Percentiles rank a stretch among this genome's conserved stretches.
Evolutionary conservation across 352 stramenopile species (phyloP).

Genomic region (Saprolegnia diclina): DNA sequence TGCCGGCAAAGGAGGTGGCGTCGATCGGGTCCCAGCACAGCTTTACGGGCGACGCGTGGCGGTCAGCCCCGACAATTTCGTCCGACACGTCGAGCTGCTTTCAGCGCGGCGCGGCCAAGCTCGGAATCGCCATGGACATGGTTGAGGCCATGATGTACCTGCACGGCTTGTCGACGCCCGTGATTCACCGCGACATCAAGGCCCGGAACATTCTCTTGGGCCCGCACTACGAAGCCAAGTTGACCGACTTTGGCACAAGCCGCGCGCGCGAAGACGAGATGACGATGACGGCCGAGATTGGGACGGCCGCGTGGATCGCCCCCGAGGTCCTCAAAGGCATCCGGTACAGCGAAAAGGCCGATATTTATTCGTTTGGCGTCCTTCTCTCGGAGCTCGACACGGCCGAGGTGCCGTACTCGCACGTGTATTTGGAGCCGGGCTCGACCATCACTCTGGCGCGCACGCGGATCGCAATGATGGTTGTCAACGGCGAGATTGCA

Average conservation of each 20-base stretch:
- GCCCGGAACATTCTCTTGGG: constrained; percentile 21
- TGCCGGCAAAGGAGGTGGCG: neutral
- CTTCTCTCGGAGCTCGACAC: constrained; percentile 70
- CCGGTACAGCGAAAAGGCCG: constrained; percentile 57
- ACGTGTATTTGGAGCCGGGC: neutral
- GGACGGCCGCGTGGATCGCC: constrained; percentile 24
- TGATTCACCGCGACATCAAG: constrained; percentile 36
- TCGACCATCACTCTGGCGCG: constrained; percentile 15
- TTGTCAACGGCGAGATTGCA: constrained; percentile 19
- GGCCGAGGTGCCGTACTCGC: constrained; percentile 17
- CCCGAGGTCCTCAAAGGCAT: constrained; percentile 26
- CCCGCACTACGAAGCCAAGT: constrained; percentile 22
- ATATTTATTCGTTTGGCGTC: constrained; percentile 75
- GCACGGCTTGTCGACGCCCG: constrained; percentile 34
- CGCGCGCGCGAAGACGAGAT: constrained; percentile 13
- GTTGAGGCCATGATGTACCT: constrained; percentile 41
- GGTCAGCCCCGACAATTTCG: constrained; percentile 25
- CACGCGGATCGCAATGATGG: constrained; percentile 22
- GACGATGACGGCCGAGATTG: constrained; percentile 27
- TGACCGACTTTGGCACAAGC: constrained; percentile 27
- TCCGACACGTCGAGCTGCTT: constrained; percentile 8
- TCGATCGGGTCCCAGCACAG: neutral
- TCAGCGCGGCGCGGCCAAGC: constrained; percentile 25
- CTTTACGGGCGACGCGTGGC: constrained; percentile 1
- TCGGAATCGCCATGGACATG: constrained; percentile 38